Evolutionary conservation across 1,139 yeast species (phyloP).

Genomic region (Meyerozyma guilliermondii): DNA sequence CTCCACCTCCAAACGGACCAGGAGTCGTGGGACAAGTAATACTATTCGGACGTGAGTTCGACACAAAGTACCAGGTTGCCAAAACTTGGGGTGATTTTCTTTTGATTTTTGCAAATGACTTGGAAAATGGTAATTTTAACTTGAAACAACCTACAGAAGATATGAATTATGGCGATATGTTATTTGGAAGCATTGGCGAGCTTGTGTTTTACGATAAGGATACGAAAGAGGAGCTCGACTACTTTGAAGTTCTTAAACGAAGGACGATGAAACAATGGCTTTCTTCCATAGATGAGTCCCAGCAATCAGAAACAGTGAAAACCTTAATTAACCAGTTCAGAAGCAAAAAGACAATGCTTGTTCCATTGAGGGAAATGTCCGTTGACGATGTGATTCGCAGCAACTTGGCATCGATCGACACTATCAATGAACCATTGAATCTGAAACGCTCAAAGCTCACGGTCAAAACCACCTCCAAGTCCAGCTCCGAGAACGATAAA

Average conservation of each 20-base stretch:
- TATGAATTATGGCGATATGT: slow-evolving; percentile 45
- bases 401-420: slow-evolving; percentile 18
- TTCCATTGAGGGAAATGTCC: slow-evolving; percentile 11
- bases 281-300: slow-evolving; percentile 16
- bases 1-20: slow-evolving; percentile 59
- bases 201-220: slow-evolving; percentile 55
- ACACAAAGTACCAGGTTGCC: slow-evolving; percentile 72
- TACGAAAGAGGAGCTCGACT: slow-evolving; percentile 46
- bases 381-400: slow-evolving; percentile 26
- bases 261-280: slow-evolving; percentile 32
- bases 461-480: background rate
- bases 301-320: slow-evolving; percentile 14
- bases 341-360: slow-evolving; percentile 10
- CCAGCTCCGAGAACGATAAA: background rate
- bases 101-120: slow-evolving; percentile 74
- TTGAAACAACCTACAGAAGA: slow-evolving; percentile 47
- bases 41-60: slow-evolving; percentile 85
- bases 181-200: slow-evolving; percentile 65
- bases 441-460: background rate
- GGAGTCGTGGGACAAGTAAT: slow-evolving; percentile 85
- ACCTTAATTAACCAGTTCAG: slow-evolving; percentile 22
- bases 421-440: slow-evolving; percentile 8
- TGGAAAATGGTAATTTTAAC: slow-evolving; percentile 72
- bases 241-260: slow-evolving; percentile 56
- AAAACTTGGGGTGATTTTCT: slow-evolving; percentile 84